A percentile compares a stretch with the other conserved stretches of the same genome.
Evolutionary conservation across 768 basidiomycete species (phyloP).

Genomic region (Lactarius tabidus): DNA sequence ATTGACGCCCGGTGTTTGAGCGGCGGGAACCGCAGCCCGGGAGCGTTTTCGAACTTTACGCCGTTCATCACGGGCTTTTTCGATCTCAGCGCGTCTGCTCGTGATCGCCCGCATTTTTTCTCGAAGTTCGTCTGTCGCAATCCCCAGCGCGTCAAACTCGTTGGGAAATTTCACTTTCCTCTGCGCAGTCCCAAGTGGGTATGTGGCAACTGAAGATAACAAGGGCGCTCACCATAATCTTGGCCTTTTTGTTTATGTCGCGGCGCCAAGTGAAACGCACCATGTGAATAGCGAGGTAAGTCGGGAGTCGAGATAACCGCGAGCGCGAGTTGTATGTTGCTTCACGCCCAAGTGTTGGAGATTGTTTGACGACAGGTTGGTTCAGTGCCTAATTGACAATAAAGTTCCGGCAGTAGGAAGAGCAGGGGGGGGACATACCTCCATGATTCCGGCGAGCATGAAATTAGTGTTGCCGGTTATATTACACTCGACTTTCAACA

Average conservation of each 20-base stretch:
- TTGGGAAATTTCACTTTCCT: constrained; percentile 89
- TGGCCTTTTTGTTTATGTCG: constrained; percentile 89
- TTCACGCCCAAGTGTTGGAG: constrained; percentile 71
- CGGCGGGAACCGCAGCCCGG: constrained; percentile 40
- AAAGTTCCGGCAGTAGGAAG: background rate
- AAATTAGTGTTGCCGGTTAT: constrained; percentile 85
- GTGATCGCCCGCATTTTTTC: constrained; percentile 66
- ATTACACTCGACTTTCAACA: constrained; percentile 90
- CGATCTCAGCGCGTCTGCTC: constrained; percentile 68
- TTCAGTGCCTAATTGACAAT: constrained; percentile 61
- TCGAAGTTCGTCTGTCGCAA: constrained; percentile 76
- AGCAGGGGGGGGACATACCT: constrained; percentile 33
- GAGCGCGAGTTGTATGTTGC: constrained; percentile 80
- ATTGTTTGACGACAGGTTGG: constrained; percentile 81
- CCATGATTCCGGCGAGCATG: constrained; percentile 80
- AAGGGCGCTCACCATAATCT: constrained; percentile 73
- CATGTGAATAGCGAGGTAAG: constrained; percentile 88
- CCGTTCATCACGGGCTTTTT: constrained; percentile 80
- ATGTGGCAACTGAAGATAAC: background rate
- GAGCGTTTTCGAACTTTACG: constrained; percentile 76
- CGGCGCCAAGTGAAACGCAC: constrained; percentile 93
- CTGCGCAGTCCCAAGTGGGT: constrained; percentile 35
- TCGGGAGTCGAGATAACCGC: constrained; percentile 77
- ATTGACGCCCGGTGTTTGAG: constrained; percentile 26
- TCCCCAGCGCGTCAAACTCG: constrained; percentile 82